Conservation (phyloP, 805 yeast species). For the Yarrowia phangngaensis region DNA sequence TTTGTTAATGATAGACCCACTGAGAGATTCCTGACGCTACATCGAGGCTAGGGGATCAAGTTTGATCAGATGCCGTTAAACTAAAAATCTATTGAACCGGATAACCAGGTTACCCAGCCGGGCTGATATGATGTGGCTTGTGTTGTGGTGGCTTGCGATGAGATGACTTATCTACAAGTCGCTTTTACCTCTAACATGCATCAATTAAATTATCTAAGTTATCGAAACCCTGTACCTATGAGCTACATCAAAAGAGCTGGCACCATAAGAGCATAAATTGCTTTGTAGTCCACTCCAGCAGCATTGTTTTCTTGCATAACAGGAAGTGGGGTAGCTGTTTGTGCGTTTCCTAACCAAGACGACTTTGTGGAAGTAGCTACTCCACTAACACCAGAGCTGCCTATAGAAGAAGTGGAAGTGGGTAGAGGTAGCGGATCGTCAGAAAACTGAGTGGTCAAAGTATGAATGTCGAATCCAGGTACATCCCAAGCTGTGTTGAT, state of each 20-base stretch:
- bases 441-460: slow-evolving; percentile 8
- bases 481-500: slow-evolving; percentile 13
- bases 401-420: neutral
- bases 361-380: neutral
- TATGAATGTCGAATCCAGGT: slow-evolving; percentile 8
- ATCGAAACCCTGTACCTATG: too few relatives aligned
- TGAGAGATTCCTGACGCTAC: too few relatives aligned
- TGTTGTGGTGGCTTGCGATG: too few relatives aligned
- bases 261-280: slow-evolving; percentile 3
- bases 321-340: neutral
- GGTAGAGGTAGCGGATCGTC: slow-evolving; percentile 5
- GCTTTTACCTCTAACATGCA: too few relatives aligned
- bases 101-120: too few relatives aligned
- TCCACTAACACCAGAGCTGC: neutral
- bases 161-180: too few relatives aligned
- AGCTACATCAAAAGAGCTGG: slow-evolving; percentile 10
- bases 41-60: too few relatives aligned
- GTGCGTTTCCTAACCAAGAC: neutral
- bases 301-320: neutral
- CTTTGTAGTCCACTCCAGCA: slow-evolving; percentile 3
- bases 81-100: too few relatives aligned
- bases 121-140: too few relatives aligned
- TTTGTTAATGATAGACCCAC: too few relatives aligned
- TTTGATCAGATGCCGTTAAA: too few relatives aligned
- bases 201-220: too few relatives aligned